Percentiles rank a stretch among this genome's conserved stretches.
Conservation (phyloP, 768 basidiomycete species). For the Tylopilus felleus region DNA sequence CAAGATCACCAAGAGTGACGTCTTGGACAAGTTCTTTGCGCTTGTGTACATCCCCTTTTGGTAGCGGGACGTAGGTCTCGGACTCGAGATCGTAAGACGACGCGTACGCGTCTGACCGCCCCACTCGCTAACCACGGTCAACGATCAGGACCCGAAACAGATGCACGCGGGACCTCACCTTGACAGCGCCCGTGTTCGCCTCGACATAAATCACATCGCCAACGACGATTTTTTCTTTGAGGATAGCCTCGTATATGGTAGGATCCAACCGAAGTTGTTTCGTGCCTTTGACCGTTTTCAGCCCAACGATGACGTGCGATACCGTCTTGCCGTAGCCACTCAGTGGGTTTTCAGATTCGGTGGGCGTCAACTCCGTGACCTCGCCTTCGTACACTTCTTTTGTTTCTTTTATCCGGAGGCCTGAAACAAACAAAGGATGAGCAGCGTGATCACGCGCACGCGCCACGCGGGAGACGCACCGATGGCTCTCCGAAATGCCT, state of each 20-base stretch:
- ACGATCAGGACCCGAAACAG: neutral
- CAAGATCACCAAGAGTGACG: slow-evolving; percentile 91
- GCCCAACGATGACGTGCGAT: slow-evolving; percentile 93
- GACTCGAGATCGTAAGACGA: slow-evolving; percentile 97
- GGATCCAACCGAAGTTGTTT: slow-evolving; percentile 95
- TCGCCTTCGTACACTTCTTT: slow-evolving; percentile 99
- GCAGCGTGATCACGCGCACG: neutral
- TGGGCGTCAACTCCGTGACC: slow-evolving; percentile 93
- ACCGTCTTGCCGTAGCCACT: slow-evolving; percentile 98
- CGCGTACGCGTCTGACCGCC: slow-evolving; percentile 95
- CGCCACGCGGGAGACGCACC: slow-evolving; percentile 49
- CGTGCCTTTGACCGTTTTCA: slow-evolving; percentile 91
- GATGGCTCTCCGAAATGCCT: slow-evolving; percentile 92
- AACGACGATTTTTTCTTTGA: slow-evolving; percentile 95
- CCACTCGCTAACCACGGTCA: slow-evolving; percentile 67
- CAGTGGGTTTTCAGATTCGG: slow-evolving; percentile 95
- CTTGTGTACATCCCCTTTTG: slow-evolving; percentile 96
- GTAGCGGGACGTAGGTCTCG: slow-evolving; percentile 96
- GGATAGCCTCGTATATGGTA: slow-evolving; percentile 92
- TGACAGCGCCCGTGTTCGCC: slow-evolving; percentile 90
- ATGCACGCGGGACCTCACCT: slow-evolving; percentile 47
- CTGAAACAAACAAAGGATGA: slow-evolving; percentile 26
- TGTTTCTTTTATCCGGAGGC: slow-evolving; percentile 96
- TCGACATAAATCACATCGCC: slow-evolving; percentile 98
- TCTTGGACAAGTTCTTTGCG: slow-evolving; percentile 94